These are phyloP conservation scores for Dactylellina sp. DNA, from an alignment of 2,329 filamentous ascomycete species.

Conservation along the genomic window DNA sequence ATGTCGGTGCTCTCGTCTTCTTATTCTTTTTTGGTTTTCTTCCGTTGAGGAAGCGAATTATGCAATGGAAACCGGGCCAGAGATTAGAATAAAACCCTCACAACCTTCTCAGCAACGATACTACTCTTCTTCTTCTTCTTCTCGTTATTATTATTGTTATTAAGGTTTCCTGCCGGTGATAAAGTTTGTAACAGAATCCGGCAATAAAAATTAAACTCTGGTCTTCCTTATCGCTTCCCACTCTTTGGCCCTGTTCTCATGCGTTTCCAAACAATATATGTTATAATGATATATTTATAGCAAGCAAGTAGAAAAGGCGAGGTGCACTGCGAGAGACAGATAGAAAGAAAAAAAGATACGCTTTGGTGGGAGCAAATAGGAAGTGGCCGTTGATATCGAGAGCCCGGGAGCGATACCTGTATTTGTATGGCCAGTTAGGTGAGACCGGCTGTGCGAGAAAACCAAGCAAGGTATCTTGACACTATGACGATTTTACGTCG, in stretches of 20 bases:
- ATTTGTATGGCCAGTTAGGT: constrained; percentile 44
- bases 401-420: constrained; percentile 40
- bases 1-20: constrained; percentile 47
- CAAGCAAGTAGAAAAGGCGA: too few species aligned
- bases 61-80: background rate
- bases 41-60: background rate
- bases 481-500: constrained; percentile 23
- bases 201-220: constrained; percentile 6
- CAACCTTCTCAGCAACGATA: background rate
- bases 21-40: constrained; percentile 6
- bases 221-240: background rate
- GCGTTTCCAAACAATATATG: background rate
- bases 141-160: background rate
- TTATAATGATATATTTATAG: too few species aligned
- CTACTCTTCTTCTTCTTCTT: background rate
- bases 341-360: constrained; percentile 19
- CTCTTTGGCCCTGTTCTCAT: background rate
- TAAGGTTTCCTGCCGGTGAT: background rate
- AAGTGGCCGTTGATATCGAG: constrained; percentile 27
- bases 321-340: background rate
- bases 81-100: too few species aligned
- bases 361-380: constrained; percentile 17
- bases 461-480: background rate
- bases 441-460: constrained; percentile 18
- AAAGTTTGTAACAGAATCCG: constrained; percentile 1